phyloP scores from a whole-genome alignment of 2,329 filamentous ascomycete species.

The Onygenales sp. region DNA sequence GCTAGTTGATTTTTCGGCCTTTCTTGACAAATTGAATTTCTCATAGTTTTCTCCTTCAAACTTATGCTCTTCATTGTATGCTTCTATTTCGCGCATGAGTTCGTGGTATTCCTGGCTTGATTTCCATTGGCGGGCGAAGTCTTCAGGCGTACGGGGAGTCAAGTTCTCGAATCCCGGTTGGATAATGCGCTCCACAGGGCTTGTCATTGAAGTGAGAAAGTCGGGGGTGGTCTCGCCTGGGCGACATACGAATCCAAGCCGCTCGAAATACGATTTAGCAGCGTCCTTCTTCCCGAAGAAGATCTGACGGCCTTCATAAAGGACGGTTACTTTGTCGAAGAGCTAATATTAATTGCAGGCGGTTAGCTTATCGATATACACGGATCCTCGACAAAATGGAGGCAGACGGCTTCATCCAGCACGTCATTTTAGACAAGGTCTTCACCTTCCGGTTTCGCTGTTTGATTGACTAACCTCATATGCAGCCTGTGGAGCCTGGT shows the following conservation, averaged over 20 bases:
- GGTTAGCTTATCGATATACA: background rate
- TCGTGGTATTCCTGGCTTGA: constrained; percentile 39
- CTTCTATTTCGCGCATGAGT: constrained; percentile 33
- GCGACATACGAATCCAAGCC: constrained; percentile 62
- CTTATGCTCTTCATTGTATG: constrained; percentile 32
- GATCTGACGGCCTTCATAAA: constrained; percentile 65
- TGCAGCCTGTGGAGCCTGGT: constrained; percentile 75
- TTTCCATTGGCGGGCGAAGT: constrained; percentile 54
- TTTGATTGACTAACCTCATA: constrained; percentile 38
- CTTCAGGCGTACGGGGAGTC: constrained; percentile 59
- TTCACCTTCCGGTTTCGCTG: background rate
- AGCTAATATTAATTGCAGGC: constrained; percentile 27
- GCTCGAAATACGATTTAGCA: constrained; percentile 65
- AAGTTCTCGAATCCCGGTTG: constrained; percentile 41
- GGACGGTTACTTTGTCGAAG: constrained; percentile 77
- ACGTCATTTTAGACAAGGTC: too few species aligned
- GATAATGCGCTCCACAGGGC: constrained; percentile 69
- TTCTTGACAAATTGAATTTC: constrained; percentile 19
- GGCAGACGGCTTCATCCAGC: too few species aligned
- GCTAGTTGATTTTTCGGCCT: constrained; percentile 32
- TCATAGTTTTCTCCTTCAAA: constrained; percentile 15
- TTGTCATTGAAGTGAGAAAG: constrained; percentile 72
- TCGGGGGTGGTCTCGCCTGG: constrained; percentile 72
- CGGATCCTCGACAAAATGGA: too few species aligned
- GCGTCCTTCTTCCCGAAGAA: constrained; percentile 61